A percentile compares a stretch with the other conserved stretches of the same genome.
These are phyloP conservation scores for Solanum boliviense DNA, from an alignment of 257 asterid genomes.

Conservation along the genomic window DNA sequence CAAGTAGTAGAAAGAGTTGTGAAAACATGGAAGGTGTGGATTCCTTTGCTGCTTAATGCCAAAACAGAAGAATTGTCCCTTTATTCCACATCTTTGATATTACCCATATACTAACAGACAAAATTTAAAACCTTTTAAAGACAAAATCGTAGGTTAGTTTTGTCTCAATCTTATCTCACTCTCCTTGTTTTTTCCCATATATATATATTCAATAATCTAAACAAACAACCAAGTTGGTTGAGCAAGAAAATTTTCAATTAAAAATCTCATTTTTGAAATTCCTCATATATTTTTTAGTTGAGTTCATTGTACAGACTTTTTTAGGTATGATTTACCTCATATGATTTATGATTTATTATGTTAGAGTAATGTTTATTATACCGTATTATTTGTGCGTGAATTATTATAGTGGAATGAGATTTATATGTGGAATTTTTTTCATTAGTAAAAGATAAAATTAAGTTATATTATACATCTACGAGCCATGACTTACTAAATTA, in stretches of 20 bases:
- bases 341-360: background rate
- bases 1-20: background rate
- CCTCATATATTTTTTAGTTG: too few species aligned
- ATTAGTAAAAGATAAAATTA: background rate
- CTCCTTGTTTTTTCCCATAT: background rate
- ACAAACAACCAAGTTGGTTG: background rate
- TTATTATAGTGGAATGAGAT: background rate
- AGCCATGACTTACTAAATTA: background rate
- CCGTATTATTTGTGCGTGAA: too few species aligned
- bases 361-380: background rate
- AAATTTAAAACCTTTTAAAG: background rate
- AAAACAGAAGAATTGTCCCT: constrained; percentile 18
- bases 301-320: too few species aligned
- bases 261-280: background rate
- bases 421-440: background rate
- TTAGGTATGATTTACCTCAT: background rate
- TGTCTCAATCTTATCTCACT: background rate
- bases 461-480: background rate
- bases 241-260: background rate
- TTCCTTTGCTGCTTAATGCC: background rate
- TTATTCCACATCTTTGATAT: constrained; percentile 6
- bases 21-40: background rate
- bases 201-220: background rate
- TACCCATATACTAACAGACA: constrained; percentile 23
- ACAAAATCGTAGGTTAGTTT: background rate